These are phyloP conservation scores for Truncatella angustata DNA, from an alignment of 2,329 filamentous ascomycete genomes.

Conservation along the genomic window DNA sequence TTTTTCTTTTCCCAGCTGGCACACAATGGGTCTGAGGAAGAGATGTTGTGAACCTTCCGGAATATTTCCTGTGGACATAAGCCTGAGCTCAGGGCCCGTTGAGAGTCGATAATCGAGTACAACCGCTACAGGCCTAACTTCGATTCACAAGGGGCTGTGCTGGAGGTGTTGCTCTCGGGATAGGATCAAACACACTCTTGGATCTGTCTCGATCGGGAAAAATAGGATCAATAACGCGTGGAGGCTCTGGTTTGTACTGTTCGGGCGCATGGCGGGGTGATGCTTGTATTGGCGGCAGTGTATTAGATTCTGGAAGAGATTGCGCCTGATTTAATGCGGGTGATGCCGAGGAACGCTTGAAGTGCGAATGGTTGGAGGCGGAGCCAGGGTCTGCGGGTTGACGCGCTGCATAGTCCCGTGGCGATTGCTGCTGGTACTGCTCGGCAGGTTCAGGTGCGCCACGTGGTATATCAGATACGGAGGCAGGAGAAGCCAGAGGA, in stretches of 20 bases:
- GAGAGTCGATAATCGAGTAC: background rate
- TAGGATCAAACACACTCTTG: slow-evolving; percentile 26
- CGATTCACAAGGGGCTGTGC: slow-evolving; percentile 24
- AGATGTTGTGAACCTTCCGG: no score
- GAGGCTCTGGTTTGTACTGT: slow-evolving; percentile 17
- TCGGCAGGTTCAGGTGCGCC: slow-evolving; percentile 28
- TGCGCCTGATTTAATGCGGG: slow-evolving; percentile 19
- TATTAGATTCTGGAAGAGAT: slow-evolving; percentile 21
- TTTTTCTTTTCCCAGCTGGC: no score
- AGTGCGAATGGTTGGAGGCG: slow-evolving; percentile 23
- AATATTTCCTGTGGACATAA: background rate
- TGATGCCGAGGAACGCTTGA: slow-evolving; percentile 20
- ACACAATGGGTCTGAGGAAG: background rate
- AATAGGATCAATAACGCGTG: slow-evolving; percentile 25
- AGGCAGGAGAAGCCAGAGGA: slow-evolving; percentile 27
- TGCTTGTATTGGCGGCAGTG: slow-evolving; percentile 21
- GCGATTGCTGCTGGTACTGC: slow-evolving; percentile 25
- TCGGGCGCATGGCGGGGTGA: slow-evolving; percentile 22
- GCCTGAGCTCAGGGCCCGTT: background rate
- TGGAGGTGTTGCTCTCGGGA: slow-evolving; percentile 22
- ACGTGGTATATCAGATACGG: slow-evolving; percentile 27
- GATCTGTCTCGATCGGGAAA: slow-evolving; percentile 31
- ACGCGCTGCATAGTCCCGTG: slow-evolving; percentile 23
- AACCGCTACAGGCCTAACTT: slow-evolving; percentile 16
- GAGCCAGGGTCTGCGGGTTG: slow-evolving; percentile 23